These are phyloP conservation scores for Aristolochia fimbriata DNA, from an alignment of 164 flowering plant species.

Conservation along the genomic window DNA sequence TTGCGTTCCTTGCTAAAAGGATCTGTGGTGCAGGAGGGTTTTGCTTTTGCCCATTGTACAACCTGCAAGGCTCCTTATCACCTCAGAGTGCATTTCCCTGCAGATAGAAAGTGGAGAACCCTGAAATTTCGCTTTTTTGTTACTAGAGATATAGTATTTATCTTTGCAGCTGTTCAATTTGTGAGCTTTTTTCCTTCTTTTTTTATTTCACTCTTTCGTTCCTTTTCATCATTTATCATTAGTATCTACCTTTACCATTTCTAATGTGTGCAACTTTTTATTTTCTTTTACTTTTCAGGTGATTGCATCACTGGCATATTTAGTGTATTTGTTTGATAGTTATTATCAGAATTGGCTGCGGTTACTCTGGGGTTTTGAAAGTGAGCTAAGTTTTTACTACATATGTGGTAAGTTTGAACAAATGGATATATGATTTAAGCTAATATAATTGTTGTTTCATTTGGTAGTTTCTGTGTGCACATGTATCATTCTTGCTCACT, in stretches of 20 bases:
- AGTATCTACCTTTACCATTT: neutral
- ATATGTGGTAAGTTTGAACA: slow-evolving; percentile 59
- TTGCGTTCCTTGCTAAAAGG: neutral
- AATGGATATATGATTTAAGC: neutral
- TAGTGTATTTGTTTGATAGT: slow-evolving; percentile 59
- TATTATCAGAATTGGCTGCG: slow-evolving; percentile 74
- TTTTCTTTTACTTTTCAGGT: slow-evolving; percentile 37
- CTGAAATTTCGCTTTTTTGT: slow-evolving; percentile 98
- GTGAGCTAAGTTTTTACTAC: slow-evolving; percentile 73
- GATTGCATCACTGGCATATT: slow-evolving; percentile 64
- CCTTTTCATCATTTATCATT: neutral
- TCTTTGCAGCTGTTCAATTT: slow-evolving; percentile 85
- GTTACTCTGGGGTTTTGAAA: slow-evolving; percentile 70
- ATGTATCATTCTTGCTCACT: neutral
- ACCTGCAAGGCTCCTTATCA: slow-evolving; percentile 96
- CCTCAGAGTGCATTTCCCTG: slow-evolving; percentile 79
- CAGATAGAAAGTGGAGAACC: slow-evolving; percentile 94
- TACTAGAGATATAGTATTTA: slow-evolving; percentile 85
- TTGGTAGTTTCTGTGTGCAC: neutral
- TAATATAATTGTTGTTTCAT: neutral
- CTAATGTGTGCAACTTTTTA: no score
- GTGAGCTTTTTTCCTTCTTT: slow-evolving; percentile 34
- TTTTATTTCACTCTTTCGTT: neutral
- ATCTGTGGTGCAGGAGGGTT: slow-evolving; percentile 76
- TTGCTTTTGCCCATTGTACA: slow-evolving; percentile 99